A percentile compares a stretch with the other conserved stretches of the same genome.
These are phyloP conservation scores for Wallacemonas sp. DNA, from an alignment of 208 protist genomes.

Conservation along the genomic window DNA sequence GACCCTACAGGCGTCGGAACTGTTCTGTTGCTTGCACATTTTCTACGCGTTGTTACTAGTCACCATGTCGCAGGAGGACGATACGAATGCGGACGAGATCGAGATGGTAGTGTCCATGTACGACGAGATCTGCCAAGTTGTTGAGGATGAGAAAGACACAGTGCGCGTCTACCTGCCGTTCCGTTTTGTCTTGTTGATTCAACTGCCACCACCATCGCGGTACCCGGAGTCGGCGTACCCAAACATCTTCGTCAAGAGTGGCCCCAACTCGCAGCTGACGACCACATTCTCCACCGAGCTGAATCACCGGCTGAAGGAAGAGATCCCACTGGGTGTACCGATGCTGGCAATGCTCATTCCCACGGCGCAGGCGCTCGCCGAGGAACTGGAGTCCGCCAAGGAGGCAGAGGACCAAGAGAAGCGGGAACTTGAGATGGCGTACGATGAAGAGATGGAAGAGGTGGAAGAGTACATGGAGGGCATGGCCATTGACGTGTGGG, in stretches of 20 bases:
- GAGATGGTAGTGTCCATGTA: slow-evolving; percentile 72
- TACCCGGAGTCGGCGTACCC: slow-evolving; percentile 70
- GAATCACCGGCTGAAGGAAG: slow-evolving; percentile 40
- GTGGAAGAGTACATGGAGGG: slow-evolving; percentile 18
- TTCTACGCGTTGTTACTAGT: too few relatives aligned
- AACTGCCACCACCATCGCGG: slow-evolving; percentile 38
- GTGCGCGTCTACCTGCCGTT: slow-evolving; percentile 59
- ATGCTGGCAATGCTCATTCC: slow-evolving; percentile 63
- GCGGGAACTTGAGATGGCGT: slow-evolving; percentile 14
- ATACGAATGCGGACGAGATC: slow-evolving; percentile 45
- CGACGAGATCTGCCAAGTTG: slow-evolving; percentile 47
- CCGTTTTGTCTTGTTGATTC: slow-evolving; percentile 65
- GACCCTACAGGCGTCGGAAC: too few relatives aligned
- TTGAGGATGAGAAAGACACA: slow-evolving; percentile 22
- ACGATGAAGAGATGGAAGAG: slow-evolving; percentile 18
- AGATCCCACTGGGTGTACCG: slow-evolving; percentile 49
- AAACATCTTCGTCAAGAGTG: slow-evolving; percentile 39
- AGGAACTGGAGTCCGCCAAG: slow-evolving; percentile 38
- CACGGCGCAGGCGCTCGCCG: slow-evolving; percentile 55
- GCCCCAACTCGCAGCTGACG: slow-evolving; percentile 59
- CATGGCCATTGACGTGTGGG: slow-evolving; percentile 37
- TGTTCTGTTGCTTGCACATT: too few relatives aligned
- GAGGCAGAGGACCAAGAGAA: slow-evolving; percentile 19
- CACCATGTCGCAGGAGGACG: slow-evolving; percentile 24
- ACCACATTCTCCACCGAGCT: slow-evolving; percentile 37